Conservation (phyloP, 192 early-diverging fungal genomes). For the Jimgerdemannia flammicorona region DNA sequence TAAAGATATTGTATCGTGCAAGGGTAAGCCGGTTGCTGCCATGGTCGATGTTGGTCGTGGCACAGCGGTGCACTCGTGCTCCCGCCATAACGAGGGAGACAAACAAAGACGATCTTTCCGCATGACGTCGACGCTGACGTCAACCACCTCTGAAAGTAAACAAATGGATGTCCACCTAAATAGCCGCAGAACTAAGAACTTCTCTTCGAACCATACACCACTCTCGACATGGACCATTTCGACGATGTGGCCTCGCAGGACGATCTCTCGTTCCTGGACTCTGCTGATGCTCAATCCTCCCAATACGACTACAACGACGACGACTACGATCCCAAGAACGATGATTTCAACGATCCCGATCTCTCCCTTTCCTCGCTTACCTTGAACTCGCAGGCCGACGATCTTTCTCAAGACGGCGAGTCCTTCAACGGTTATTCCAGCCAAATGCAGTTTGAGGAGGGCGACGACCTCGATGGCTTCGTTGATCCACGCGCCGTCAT, state of each 20-base stretch:
- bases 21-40: no score
- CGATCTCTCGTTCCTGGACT: slow-evolving; percentile 52
- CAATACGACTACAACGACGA: slow-evolving; percentile 65
- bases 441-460: slow-evolving; percentile 42
- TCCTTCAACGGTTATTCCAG: slow-evolving; percentile 9
- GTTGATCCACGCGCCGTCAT: slow-evolving; percentile 37
- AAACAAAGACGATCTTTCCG: no score
- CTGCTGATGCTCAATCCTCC: slow-evolving; percentile 58
- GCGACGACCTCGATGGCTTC: slow-evolving; percentile 50
- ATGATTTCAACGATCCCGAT: slow-evolving; percentile 47
- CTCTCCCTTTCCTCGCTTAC: slow-evolving; percentile 36
- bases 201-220: not conserved
- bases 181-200: not conserved
- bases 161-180: not conserved
- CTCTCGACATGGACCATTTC: slow-evolving; percentile 20
- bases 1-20: no score
- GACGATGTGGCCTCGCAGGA: slow-evolving; percentile 33
- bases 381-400: slow-evolving; percentile 32
- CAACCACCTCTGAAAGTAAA: no score
- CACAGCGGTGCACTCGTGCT: no score
- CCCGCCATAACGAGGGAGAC: no score
- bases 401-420: slow-evolving; percentile 8
- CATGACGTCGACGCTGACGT: no score
- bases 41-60: no score
- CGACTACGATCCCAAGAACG: slow-evolving; percentile 35